Base-by-base conservation (phyloP, 1,284 basidiomycete genomes). In the Schizophyllum commune region DNA sequence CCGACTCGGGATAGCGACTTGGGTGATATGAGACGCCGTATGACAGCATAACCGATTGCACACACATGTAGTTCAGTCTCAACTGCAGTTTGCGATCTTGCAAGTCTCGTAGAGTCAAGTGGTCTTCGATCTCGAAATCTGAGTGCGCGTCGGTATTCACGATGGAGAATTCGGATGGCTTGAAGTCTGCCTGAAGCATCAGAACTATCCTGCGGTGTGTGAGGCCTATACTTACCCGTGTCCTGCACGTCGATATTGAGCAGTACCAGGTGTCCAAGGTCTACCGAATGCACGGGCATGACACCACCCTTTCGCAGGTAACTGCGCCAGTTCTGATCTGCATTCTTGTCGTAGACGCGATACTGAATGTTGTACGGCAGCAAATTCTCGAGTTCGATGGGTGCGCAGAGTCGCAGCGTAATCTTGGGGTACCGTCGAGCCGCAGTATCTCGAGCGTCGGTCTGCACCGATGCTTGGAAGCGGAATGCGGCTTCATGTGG, bases 81-180 rank as follows among this genome's bases (percentile, higher is more conserved):
- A 99, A 77, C 66, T 92, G 84, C 56, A 98, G 77, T 74, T 92
- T 96, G 52, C 91, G 81, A 57, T 89, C 90, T 56, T 82, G 80
- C 51, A 82, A 75, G 73, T 99, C 97, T 7, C 88, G 81, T 52
- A 99, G 74, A 21, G 83, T 82, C 34, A 98, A 73, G 17, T 79
- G 79, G 58, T 83, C 83, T 69, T 98, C 95, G 34, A 89, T 80
- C 57, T 92, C 90, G 65, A 96, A 93, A 72, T 97, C 95, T 20
- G 96, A 92, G 61, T 91, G 87, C 55, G 89, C 90, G 70, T 98
- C 94, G 5, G 93, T 94, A 67, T 96, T 97, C 75, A 99, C 96
- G 73, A 99, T 98, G 1, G 94, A 90, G 68, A 98, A 99, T 65
- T 99, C 96, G 72, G 94, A 96, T n/a, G 94, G 91, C 68, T 92